Percentiles rank a stretch among this genome's conserved stretches.
Evolutionary conservation across 2,329 filamentous ascomycete genomes (phyloP).

Genomic region (Exophiala alcalophila): DNA sequence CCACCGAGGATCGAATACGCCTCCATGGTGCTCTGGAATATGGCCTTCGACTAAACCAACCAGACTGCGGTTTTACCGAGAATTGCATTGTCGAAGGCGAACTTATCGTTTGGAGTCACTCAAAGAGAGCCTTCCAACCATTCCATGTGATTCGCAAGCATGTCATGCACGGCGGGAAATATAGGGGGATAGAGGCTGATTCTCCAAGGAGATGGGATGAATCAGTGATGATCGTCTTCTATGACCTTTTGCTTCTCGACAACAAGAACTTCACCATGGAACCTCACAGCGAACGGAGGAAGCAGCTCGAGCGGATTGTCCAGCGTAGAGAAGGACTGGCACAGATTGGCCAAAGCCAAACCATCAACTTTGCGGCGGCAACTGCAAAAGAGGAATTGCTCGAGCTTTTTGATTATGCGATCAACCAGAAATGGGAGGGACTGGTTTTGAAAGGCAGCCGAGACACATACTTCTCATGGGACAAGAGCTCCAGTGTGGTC

Average conservation of each 20-base stretch:
- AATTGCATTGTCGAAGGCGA: constrained; percentile 82
- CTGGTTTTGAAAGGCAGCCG: constrained; percentile 74
- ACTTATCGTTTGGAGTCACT: constrained; percentile 71
- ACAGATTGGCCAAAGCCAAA: constrained; percentile 63
- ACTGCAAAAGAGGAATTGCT: constrained; percentile 56
- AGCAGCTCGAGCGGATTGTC: constrained; percentile 58
- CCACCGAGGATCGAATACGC: constrained; percentile 65
- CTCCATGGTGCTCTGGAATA: constrained; percentile 63
- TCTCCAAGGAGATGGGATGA: constrained; percentile 46
- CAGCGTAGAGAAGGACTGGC: constrained; percentile 59
- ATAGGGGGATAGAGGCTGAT: constrained; percentile 65
- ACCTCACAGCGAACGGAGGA: constrained; percentile 42
- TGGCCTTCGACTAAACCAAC: constrained; percentile 60
- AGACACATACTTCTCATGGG: constrained; percentile 67
- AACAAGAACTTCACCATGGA: constrained; percentile 51
- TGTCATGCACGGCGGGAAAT: constrained; percentile 67
- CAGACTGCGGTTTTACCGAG: constrained; percentile 57
- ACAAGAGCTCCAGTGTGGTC: constrained; percentile 57
- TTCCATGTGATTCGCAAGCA: constrained; percentile 84
- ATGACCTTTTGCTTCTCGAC: constrained; percentile 59
- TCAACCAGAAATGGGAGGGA: constrained; percentile 69
- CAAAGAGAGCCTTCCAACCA: constrained; percentile 61
- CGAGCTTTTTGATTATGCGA: constrained; percentile 64
- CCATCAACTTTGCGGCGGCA: constrained; percentile 61
- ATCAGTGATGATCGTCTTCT: constrained; percentile 52